These are phyloP conservation scores for Trypanosoma conorhini DNA, from an alignment of 208 protist genomes.

Conservation along the genomic window DNA sequence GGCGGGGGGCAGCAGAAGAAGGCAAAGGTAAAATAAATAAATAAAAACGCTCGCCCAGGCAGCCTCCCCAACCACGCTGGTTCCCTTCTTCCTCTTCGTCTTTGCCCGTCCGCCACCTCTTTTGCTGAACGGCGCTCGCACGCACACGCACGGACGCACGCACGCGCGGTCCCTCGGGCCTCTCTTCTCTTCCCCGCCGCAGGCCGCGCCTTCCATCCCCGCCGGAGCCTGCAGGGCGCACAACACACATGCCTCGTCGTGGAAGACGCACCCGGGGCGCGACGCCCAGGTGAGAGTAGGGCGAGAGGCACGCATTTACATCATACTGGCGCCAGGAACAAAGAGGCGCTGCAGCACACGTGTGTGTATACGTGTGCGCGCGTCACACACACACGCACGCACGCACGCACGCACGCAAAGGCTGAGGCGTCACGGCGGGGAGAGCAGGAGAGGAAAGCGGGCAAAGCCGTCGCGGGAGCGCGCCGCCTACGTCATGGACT, in stretches of 20 bases:
- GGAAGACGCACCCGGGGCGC: neutral
- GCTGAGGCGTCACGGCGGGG: neutral
- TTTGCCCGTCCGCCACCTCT: neutral
- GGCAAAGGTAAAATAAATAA: neutral
- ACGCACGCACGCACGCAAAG: neutral
- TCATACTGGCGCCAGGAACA: neutral
- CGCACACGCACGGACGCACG: too few relatives aligned
- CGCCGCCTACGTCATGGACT: slow-evolving; percentile 30
- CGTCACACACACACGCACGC: too few relatives aligned
- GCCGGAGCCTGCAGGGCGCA: neutral
- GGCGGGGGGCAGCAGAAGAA: slow-evolving; percentile 20
- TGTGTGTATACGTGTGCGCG: neutral
- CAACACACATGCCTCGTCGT: neutral
- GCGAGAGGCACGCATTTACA: neutral
- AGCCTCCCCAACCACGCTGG: too few relatives aligned
- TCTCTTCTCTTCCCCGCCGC: neutral
- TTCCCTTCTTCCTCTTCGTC: neutral
- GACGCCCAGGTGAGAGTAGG: neutral
- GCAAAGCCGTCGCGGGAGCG: neutral
- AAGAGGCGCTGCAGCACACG: neutral
- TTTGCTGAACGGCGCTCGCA: neutral
- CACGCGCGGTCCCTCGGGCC: too few relatives aligned
- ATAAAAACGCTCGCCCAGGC: neutral
- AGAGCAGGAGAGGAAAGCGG: slow-evolving; percentile 6
- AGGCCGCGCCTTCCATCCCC: neutral